Conservation (phyloP, 129 eudicot genomes). For the Chrysanthemum seticuspe region DNA sequence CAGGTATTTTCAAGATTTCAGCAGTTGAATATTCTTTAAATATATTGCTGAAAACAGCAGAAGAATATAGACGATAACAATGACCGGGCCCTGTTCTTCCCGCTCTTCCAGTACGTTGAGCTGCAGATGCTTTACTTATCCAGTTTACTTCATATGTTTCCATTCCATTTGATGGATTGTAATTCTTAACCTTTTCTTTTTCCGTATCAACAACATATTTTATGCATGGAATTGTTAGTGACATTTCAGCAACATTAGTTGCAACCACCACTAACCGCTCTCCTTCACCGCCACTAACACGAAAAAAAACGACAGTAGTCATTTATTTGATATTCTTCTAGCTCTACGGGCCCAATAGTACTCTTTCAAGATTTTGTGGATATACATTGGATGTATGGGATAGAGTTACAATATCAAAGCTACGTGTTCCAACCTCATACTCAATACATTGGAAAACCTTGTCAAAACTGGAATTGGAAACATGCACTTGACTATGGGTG, state of each 20-base stretch:
- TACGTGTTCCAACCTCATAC: slow-evolving; percentile 39
- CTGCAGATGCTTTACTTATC: no score
- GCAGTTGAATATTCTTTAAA: slow-evolving; percentile 69
- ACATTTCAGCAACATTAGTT: slow-evolving; percentile 95
- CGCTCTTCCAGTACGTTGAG: no score
- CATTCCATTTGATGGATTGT: no score
- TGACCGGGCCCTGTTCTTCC: not conserved
- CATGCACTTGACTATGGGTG: no score
- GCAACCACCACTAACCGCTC: slow-evolving; percentile 83
- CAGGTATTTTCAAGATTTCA: slow-evolving; percentile 83
- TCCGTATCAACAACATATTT: slow-evolving; percentile 57
- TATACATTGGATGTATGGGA: slow-evolving; percentile 43
- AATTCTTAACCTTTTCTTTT: no score
- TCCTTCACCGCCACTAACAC: no score
- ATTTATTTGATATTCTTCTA: slow-evolving; percentile 23
- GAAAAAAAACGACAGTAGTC: no score
- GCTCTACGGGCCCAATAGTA: slow-evolving; percentile 44
- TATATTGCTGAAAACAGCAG: slow-evolving; percentile 64
- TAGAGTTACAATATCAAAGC: slow-evolving; percentile 43
- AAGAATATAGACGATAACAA: slow-evolving; percentile 89
- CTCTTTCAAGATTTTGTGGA: slow-evolving; percentile 49
- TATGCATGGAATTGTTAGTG: slow-evolving; percentile 89
- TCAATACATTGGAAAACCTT: slow-evolving; percentile 2
- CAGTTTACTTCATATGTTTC: no score
- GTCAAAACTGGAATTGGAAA: no score